Conservation (phyloP, 345 rosid species). For the Capsella bursapastoris region DNA sequence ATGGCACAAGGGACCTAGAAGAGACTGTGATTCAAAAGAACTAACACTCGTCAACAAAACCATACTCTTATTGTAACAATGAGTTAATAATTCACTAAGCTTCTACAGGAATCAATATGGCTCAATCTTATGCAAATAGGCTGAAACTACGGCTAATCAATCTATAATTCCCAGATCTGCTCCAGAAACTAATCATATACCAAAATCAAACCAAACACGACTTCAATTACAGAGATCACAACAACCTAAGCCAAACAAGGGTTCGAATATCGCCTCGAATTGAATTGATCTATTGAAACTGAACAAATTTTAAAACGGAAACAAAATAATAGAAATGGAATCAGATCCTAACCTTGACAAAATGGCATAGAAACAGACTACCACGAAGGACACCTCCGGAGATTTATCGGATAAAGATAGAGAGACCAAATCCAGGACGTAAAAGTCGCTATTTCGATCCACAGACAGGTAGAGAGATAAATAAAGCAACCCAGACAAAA, state of each 20-base stretch:
- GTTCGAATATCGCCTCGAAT: constrained; percentile 7
- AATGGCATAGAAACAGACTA: constrained; percentile 23
- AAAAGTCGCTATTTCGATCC: constrained; percentile 43
- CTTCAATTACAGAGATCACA: neutral
- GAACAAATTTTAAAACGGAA: neutral
- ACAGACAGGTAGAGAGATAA: constrained; percentile 1
- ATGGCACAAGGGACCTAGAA: neutral
- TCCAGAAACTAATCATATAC: neutral
- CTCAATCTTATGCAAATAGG: neutral
- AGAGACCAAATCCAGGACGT: neutral
- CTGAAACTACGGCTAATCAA: neutral
- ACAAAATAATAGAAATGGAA: neutral
- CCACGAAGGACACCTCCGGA: constrained; percentile 20
- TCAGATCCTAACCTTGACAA: constrained; percentile 45
- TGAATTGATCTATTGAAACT: neutral
- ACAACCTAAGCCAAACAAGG: neutral
- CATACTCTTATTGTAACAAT: neutral
- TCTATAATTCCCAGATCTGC: neutral
- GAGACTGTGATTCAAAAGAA: neutral
- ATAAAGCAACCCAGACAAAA: neutral
- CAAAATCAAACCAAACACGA: constrained; percentile 31
- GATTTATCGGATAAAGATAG: constrained; percentile 18
- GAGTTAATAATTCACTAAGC: neutral
- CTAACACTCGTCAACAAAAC: neutral
- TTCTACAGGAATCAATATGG: neutral